Evolutionary conservation across 1,139 yeast species (phyloP).

Genomic region (Debaryomyces coudertii): DNA sequence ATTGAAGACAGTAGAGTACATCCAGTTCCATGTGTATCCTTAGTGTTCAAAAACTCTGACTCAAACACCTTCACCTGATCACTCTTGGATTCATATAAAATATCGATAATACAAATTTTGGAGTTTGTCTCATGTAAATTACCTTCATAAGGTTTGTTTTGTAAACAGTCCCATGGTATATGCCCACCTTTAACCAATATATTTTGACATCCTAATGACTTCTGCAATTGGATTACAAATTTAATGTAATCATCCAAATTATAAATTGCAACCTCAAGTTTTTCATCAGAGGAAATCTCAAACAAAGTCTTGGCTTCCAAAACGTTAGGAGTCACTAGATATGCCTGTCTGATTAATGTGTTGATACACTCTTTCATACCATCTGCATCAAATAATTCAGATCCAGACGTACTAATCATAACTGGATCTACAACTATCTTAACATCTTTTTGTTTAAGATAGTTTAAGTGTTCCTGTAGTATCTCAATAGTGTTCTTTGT

Average conservation of each 20-base stretch:
- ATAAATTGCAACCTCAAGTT: constrained; percentile 18
- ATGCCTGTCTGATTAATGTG: constrained; percentile 56
- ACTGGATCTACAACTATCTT: constrained; percentile 78
- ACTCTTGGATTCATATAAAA: constrained; percentile 53
- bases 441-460: constrained; percentile 31
- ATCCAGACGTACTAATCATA: constrained; percentile 79
- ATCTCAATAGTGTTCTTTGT: constrained; percentile 59
- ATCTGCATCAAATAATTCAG: constrained; percentile 51
- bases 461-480: constrained; percentile 39
- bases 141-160: constrained; percentile 21
- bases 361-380: constrained; percentile 49
- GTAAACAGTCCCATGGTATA: constrained; percentile 48
- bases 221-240: constrained; percentile 49
- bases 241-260: constrained; percentile 19
- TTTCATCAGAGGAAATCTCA: constrained; percentile 22
- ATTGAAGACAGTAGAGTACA: constrained; percentile 85
- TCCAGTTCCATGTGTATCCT: constrained; percentile 86
- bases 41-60: constrained; percentile 52
- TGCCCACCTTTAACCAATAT: constrained; percentile 87
- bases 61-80: constrained; percentile 47
- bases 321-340: constrained; percentile 76
- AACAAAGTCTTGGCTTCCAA: constrained; percentile 60
- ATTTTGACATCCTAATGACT: constrained; percentile 48
- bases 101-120: constrained; percentile 51
- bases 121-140: constrained; percentile 19